Evolutionary conservation across 306 rosid species (phyloP), one percentile per base, ranked within the genome.

Genomic region (Prosopis cineraria): DNA sequence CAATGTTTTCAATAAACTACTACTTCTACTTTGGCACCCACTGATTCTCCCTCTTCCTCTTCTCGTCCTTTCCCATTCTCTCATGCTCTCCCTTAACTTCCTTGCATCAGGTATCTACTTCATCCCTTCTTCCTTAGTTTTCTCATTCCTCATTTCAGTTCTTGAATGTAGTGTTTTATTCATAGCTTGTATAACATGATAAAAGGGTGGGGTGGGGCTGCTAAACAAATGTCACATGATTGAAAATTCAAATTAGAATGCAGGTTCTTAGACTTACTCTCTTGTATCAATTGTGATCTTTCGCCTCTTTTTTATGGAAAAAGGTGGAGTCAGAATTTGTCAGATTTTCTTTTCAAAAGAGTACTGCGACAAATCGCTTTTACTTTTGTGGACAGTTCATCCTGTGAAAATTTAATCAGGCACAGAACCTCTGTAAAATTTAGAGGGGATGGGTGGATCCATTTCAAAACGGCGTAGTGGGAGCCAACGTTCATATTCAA

Each of bases 371-470:
- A 22, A 68, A 44, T 24, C n/a, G n/a, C 50, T 47, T 19, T 62
- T 17, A 11, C 45, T 24, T 11, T 55, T 80, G 33, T 77, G 1
- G 56, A 60, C 62, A 31, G 59, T 78, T 82, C 76, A 70, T 63
- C 81, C 74, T 81, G 9, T 78, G 63, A 73, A 45, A 27, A 52
- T 73, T 14, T n/a, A n/a, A 75, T 56, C 68, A 68, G 72, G 6
- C 81, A 78, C 79, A 82, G 86, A 76, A 40, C 69, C 75, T 79
- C 27, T 64, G 6, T 44, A 76, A 86, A 78, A 56, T 72, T 77
- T 50, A 52, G 78, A 79, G 72, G 58, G 50, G 48, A 94, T 95
- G 98, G 98, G 98, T 81, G 97, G 97, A 71, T 75, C 70, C 62
- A 17, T 55, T 83, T 95, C 98, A 8, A 91, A 84, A 81, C 83